Evolutionary conservation across 192 early-diverging fungal species (phyloP).

Genomic region (Coemansia sp.): DNA sequence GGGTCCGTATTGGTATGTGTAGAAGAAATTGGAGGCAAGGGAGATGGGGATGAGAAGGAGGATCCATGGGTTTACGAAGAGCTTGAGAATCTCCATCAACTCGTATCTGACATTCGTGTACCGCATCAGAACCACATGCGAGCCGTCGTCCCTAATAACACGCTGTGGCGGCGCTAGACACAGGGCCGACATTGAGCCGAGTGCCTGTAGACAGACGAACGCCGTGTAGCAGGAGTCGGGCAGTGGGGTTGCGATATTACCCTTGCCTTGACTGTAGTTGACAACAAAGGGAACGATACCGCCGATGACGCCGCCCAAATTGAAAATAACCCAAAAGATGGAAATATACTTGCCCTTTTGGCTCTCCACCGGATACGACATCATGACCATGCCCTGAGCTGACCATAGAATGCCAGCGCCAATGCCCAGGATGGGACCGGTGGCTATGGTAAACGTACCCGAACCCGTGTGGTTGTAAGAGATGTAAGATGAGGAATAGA

Average conservation of each 20-base stretch:
- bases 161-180: constrained; percentile 57
- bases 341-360: constrained; percentile 75
- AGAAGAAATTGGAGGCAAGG: constrained; percentile 75
- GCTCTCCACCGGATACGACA: constrained; percentile 72
- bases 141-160: constrained; percentile 65
- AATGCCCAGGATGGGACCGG: constrained; percentile 76
- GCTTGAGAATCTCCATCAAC: constrained; percentile 49
- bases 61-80: constrained; percentile 67
- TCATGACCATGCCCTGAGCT: constrained; percentile 72
- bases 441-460: constrained; percentile 60
- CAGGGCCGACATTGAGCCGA: constrained; percentile 62
- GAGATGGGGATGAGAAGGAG: constrained; percentile 68
- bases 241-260: constrained; percentile 60
- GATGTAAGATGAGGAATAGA: constrained; percentile 68
- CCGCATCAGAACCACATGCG: constrained; percentile 59
- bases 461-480: constrained; percentile 57
- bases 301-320: constrained; percentile 73
- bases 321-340: constrained; percentile 82
- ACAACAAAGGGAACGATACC: constrained; percentile 63
- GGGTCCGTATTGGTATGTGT: constrained; percentile 69
- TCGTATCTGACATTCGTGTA: constrained; percentile 65
- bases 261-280: constrained; percentile 54
- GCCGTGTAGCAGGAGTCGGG: constrained; percentile 69
- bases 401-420: constrained; percentile 74
- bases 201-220: constrained; percentile 67